Evolutionary conservation across 192 early-diverging fungal genomes (phyloP).

Genomic region (Rhizophagus prolifer): DNA sequence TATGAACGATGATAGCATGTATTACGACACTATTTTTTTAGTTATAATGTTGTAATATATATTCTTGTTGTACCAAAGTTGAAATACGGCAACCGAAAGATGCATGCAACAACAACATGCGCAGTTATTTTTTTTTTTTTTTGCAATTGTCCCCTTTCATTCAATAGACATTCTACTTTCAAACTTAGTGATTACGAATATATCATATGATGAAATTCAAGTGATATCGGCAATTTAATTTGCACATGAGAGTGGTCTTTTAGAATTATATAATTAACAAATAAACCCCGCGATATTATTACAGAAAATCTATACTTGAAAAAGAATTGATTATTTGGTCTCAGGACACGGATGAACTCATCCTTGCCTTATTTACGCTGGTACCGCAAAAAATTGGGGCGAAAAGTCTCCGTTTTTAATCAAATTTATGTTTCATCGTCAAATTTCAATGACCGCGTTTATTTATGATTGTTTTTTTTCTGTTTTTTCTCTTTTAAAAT

Average conservation of each 20-base stretch:
- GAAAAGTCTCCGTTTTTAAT: too few species aligned
- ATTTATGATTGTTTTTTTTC: background rate
- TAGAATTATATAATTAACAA: background rate
- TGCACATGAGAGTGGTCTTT: too few species aligned
- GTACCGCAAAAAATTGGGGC: too few species aligned
- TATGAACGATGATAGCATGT: constrained; percentile 5
- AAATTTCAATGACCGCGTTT: background rate
- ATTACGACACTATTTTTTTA: background rate
- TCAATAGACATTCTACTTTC: background rate
- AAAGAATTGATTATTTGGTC: background rate
- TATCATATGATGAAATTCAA: background rate
- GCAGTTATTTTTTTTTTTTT: background rate
- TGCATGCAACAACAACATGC: background rate
- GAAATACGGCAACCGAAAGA: background rate
- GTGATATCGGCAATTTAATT: too few species aligned
- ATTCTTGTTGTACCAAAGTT: background rate
- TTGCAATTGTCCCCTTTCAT: background rate
- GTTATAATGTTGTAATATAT: background rate
- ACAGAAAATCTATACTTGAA: background rate
- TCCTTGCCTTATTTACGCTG: too few species aligned
- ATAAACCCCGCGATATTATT: background rate
- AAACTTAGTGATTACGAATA: background rate
- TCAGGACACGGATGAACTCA: too few species aligned
- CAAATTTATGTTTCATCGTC: background rate
- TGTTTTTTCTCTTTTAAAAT: background rate